Evolutionary conservation across 2,329 filamentous ascomycete genomes (phyloP).

Genomic region (Hawksworthiomyces lignivorus): DNA sequence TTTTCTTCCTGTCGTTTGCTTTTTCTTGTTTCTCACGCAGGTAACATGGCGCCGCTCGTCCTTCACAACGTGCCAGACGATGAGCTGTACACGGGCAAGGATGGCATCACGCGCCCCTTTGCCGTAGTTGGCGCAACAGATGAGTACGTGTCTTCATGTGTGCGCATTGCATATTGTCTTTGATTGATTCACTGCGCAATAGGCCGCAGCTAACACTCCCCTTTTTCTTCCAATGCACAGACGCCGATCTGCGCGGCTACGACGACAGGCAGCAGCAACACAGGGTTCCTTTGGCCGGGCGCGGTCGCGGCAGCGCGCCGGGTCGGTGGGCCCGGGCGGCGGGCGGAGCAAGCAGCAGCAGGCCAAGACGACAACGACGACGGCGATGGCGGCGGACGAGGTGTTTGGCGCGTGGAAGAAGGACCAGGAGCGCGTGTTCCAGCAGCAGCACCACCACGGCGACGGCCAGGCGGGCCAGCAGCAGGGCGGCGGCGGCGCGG

Average conservation of each 20-base stretch:
- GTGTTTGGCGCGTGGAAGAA: constrained; percentile 54
- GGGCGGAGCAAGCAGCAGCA: constrained; percentile 5
- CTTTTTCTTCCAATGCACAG: constrained; percentile 28
- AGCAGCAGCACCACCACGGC: constrained; percentile 10
- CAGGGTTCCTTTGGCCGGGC: constrained; percentile 59
- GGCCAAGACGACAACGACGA: constrained; percentile 45
- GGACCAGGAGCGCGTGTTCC: constrained; percentile 27
- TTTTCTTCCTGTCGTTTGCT: too few relatives aligned
- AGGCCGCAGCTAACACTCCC: too few relatives aligned
- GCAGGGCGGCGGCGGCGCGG: constrained; percentile 14
- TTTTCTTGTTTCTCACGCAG: too few relatives aligned
- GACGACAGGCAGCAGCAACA: constrained; percentile 39
- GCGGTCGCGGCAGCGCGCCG: constrained; percentile 37
- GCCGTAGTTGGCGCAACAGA: constrained; percentile 42
- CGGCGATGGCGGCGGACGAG: constrained; percentile 53
- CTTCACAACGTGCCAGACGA: constrained; percentile 63
- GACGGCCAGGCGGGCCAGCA: constrained; percentile 16
- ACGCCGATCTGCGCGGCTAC: constrained; percentile 42
- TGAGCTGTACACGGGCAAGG: constrained; percentile 58
- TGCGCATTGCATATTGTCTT: too few relatives aligned
- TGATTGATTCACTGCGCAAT: too few relatives aligned
- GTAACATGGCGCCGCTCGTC: constrained; percentile 55
- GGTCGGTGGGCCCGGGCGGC: constrained; percentile 10
- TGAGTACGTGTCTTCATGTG: constrained; percentile 13
- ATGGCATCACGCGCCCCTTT: constrained; percentile 57